Base-by-base conservation (phyloP, 2,329 filamentous ascomycete genomes). In the Sphaerulina musiva region DNA sequence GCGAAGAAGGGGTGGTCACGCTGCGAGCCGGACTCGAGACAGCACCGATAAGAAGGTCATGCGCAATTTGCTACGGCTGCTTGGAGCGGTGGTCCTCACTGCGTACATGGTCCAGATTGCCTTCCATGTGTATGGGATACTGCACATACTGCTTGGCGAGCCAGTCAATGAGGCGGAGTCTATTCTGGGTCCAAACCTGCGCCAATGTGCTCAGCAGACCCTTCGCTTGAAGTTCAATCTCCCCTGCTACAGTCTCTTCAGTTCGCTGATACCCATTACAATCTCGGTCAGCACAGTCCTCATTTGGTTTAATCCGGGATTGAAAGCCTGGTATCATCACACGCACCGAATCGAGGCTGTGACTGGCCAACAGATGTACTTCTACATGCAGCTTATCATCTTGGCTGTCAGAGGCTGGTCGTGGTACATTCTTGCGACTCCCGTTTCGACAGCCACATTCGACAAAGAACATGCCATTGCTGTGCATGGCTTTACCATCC, bases 321-420 rank as follows among this genome's bases (percentile, higher is more conserved):
- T 69, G 36, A 64, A 62, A 26, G 56, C 58, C 20, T 66, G 62
- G 57, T 65, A 66, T 45, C 64, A 68, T 51, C 57, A 61, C 43
- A 67, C 66, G 2, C 36, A 60, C 32, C 62, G 66, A 42, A 60
- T 63, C 29, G 63, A 66, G 45, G 56, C 57, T 26, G 54, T 66
- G 8, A 47, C 55, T 7, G 67, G 66, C 14, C 77, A 87, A 10
- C 73, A 75, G 3, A 77, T 81, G 48, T 86, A 86, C 77, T 87
- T 88, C 65, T 76, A 75, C 1, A 79, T 85, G 57, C 86, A 90
- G 64, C 66, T 77, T 1, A 66, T 85, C 32, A 75, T 83, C 20
- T 65, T 88, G 9, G 65, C 77, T 5, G 70, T 83, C 9, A 78
- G 86, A 38, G 69, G 77, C 41, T 62, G 78, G 9, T 68, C 66